Percentiles rank a stretch among this genome's conserved stretches.
These are phyloP conservation scores for Trametes meyenii DNA, from an alignment of 768 basidiomycete species.

Conservation along the genomic window DNA sequence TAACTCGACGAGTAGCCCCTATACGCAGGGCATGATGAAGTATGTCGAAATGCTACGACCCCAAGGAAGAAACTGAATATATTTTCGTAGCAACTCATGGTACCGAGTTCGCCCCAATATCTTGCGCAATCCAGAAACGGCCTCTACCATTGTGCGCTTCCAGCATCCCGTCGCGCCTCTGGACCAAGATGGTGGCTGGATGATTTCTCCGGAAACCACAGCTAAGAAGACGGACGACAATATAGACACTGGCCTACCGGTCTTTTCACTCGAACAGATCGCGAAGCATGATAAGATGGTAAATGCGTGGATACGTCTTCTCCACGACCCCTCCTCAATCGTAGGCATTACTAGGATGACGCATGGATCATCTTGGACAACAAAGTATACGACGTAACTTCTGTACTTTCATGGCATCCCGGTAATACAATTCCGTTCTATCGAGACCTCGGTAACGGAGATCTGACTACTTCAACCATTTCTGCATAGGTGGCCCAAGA, in stretches of 20 bases:
- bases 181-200: slow-evolving; percentile 27
- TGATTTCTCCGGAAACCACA: slow-evolving; percentile 14
- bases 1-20: no score
- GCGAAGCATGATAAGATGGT: slow-evolving; percentile 45
- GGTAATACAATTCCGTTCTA: neutral
- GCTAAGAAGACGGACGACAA: neutral
- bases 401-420: slow-evolving; percentile 21
- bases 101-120: slow-evolving; percentile 24
- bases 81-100: slow-evolving; percentile 24
- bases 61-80: neutral
- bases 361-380: slow-evolving; percentile 30
- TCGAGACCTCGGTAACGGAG: neutral
- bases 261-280: slow-evolving; percentile 42
- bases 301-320: neutral
- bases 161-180: slow-evolving; percentile 23
- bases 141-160: slow-evolving; percentile 10
- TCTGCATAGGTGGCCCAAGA: slow-evolving; percentile 15
- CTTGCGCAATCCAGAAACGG: slow-evolving; percentile 1
- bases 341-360: slow-evolving; percentile 36
- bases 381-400: slow-evolving; percentile 24
- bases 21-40: slow-evolving; percentile 28
- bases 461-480: neutral
- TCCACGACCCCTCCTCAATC: neutral
- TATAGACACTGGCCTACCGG: neutral
- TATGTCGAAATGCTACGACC: neutral